Conservation (phyloP, 345 rosid species). For the Euphorbia lathyris region DNA sequence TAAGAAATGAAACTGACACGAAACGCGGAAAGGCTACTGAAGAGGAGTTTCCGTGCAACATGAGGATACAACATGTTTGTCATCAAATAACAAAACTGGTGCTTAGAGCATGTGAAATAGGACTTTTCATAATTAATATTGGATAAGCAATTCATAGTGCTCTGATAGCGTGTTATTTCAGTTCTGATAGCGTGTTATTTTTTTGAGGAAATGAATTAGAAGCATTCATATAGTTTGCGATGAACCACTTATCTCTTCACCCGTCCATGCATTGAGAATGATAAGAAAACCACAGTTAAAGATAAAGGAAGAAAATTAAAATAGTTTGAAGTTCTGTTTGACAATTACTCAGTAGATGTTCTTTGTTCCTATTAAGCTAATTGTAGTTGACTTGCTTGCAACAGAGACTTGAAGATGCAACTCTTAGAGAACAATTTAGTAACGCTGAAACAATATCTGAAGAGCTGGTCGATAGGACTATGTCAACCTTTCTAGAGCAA, state of each 20-base stretch:
- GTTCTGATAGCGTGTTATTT: background rate
- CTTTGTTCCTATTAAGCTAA: conserved; percentile 3
- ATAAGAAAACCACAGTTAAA: background rate
- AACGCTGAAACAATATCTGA: conserved; percentile 59
- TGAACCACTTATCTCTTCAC: background rate
- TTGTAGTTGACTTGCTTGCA: conserved; percentile 7
- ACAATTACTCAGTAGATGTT: background rate
- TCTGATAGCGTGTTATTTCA: background rate
- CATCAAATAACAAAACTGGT: background rate
- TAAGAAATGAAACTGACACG: no score
- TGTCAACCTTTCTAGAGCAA: conserved; percentile 64
- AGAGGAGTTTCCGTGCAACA: no score
- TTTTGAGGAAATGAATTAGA: background rate
- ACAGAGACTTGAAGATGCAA: conserved; percentile 66
- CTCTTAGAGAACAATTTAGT: conserved; percentile 53
- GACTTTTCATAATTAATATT: background rate
- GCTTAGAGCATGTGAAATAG: background rate
- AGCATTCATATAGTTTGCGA: background rate
- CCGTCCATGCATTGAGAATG: background rate
- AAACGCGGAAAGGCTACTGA: no score
- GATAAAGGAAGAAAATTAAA: background rate
- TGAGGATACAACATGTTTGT: background rate
- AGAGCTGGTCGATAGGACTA: conserved; percentile 54
- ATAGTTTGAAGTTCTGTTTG: background rate
- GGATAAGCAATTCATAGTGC: background rate